Evolutionary conservation across 805 yeast genomes (phyloP).

Genomic region (Novakomyces olei): DNA sequence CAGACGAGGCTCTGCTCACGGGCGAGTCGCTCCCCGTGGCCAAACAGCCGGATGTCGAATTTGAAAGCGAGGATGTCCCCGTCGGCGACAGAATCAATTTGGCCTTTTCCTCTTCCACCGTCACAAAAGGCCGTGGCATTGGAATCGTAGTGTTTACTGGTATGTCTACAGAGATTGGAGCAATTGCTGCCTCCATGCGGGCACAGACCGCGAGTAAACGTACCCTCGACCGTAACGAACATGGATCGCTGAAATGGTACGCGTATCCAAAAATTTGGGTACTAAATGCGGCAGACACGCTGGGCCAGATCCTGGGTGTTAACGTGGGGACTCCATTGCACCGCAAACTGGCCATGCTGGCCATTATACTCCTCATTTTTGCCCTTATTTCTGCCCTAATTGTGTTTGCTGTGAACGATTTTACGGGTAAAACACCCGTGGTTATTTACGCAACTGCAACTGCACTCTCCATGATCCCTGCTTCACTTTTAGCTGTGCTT

Average conservation of each 20-base stretch:
- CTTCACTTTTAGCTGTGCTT: conserved; percentile 54
- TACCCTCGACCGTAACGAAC: conserved; percentile 22
- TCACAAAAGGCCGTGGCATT: conserved; percentile 51
- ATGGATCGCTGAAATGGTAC: conserved; percentile 21
- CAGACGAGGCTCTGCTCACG: conserved; percentile 45
- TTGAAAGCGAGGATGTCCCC: conserved; percentile 20
- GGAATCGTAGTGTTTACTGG: conserved; percentile 54
- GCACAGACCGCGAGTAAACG: conserved; percentile 21
- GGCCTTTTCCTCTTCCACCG: conserved; percentile 48
- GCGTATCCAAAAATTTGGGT: conserved; percentile 27
- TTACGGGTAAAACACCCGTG: conserved; percentile 53
- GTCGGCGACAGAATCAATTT: conserved; percentile 56
- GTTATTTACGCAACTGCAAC: conserved; percentile 80
- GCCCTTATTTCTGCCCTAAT: conserved; percentile 75
- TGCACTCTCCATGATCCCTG: conserved; percentile 62
- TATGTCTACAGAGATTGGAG: conserved; percentile 49
- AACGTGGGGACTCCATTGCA: conserved; percentile 67
- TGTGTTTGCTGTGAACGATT: conserved; percentile 66
- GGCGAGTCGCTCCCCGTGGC: conserved; percentile 47
- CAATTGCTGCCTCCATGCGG: conserved; percentile 39
- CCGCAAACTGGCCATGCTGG: conserved; percentile 51
- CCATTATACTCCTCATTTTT: conserved; percentile 43
- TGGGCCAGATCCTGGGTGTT: conserved; percentile 53
- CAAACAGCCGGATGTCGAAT: conserved; percentile 26
- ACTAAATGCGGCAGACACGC: conserved; percentile 21